Evolutionary conservation across 352 stramenopile species (phyloP), one percentile per base, ranked within the genome.

Genomic region (Globisporangium cystogenes): DNA sequence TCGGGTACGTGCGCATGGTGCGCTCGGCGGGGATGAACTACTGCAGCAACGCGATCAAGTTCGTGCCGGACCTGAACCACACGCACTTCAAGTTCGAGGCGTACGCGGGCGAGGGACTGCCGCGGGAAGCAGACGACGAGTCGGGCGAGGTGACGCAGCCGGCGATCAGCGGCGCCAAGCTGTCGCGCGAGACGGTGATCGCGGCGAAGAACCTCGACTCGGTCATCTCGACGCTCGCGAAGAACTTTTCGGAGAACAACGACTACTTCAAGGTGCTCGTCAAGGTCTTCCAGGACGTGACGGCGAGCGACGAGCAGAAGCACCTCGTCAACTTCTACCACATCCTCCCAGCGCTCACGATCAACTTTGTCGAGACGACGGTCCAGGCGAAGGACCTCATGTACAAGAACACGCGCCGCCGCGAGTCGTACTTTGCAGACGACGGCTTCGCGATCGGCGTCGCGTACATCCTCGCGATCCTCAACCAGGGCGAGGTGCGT

Each of bases 371-470:
- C 43, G 85, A 95, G 60, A 93, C 81, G 20, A 90, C 82, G 31
- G 84, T 95, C 27, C 84, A 95, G 63, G 84, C 82, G 12, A 98
- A 98, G 67, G 94, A 98, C 62, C 76, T 96, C 43, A 97, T 98
- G 89, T 96, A 97, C 70, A 98, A 97, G 76, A 96, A 96, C 62
- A 96, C 90, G 23, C 78, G 85, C 7, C 76, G 80, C n/a, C 81
- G 84, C 23, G 92, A 97, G 68, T 96, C 91, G 39, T 98, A 98
- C 63, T 98, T 97, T 57, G 92, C 88, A 12, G 93, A 98, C 69
- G 95, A 98, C 64, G 95, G 95, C 6, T 98, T 98, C 70, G 89
- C 93, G 31, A 91, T 98, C 24, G 95, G 95, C 8, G 62, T 98
- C 43, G 90, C 92, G 6, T 98, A 98, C 64, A 87, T 97, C 23